Base-by-base conservation (phyloP, 768 basidiomycete species). In the Lactarius sanguifluus region DNA sequence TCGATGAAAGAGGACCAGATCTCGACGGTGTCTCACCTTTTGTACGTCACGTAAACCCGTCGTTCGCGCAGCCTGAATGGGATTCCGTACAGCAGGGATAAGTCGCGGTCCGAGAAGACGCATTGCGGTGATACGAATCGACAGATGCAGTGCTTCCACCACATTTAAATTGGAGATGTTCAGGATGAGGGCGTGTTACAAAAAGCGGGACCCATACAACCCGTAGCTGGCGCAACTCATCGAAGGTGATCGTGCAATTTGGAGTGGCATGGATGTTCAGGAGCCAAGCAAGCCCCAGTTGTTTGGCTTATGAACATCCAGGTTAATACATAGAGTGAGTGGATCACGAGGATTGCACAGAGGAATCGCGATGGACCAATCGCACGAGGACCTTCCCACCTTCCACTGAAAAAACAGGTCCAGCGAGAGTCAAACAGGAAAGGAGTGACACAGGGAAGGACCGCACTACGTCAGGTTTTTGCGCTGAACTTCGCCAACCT, bases 1-100 rank as follows among this genome's bases (percentile, higher is more conserved):
- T 71, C 78, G 68, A 76, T 16, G 82, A 71, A 84, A 85, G 85
- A 88, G 73, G 86, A 89, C 84, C 86, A 90, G 38, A 88, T 73
- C 61, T 78, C 77, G 25, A 85, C 84, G 2, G 74, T 75, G 1
- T 65, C 43, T 7, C 57, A 61, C 23, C 79, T 77, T 47, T 82
- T 80, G 64, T 76, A 72, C 79, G 86, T 78, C 55, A 79, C 86
- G 72, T 81, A 90, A 78, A 86, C 0, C 89, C 89, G 34, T 89
- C 88, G 34, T 82, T 80, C 12, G 73, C 74, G 18, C 41, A 36
- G 71, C 87, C 87, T 87, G 76, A 87, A 85, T 15, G 65, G 71
- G 23, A n/a, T 76, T 73, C 3, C 20, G 6, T 41, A 18, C 41
- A 2, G 41, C n/a, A 20, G 75, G 75, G 36, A 38, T 38, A 38